These are phyloP conservation scores for Bocquillonia castaneifolia DNA, from an alignment of 441 rosid genomes.

Conservation along the genomic window DNA sequence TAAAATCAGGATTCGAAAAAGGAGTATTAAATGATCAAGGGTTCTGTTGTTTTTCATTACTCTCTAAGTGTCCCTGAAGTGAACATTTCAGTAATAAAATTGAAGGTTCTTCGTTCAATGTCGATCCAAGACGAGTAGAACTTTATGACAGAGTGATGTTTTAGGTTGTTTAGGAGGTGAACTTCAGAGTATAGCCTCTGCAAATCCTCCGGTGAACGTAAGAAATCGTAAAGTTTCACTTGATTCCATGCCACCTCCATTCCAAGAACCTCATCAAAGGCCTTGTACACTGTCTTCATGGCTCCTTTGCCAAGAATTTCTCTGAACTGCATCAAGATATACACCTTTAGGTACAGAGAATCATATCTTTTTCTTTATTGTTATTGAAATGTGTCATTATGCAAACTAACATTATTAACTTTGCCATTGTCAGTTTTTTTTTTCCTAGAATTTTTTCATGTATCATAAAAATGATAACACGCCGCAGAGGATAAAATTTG, in stretches of 20 bases:
- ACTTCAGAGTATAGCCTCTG: constrained; percentile 69
- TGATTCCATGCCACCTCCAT: constrained; percentile 87
- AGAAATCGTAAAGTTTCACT: constrained; percentile 46
- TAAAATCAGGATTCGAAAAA: not conserved
- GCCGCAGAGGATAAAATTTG: no score
- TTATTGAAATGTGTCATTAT: no score
- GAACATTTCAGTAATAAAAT: constrained; percentile 75
- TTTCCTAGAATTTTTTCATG: no score
- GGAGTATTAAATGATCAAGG: not conserved
- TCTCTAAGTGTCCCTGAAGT: constrained; percentile 69
- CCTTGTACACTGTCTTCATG: constrained; percentile 78
- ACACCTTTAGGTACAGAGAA: not conserved
- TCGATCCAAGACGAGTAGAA: constrained; percentile 70
- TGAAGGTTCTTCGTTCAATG: constrained; percentile 45
- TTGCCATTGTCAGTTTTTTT: no score
- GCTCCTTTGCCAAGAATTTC: constrained; percentile 82
- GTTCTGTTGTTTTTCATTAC: constrained; percentile 18
- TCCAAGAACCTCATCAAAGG: constrained; percentile 65
- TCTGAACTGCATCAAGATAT: constrained; percentile 42
- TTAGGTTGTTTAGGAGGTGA: constrained; percentile 57
- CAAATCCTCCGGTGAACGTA: constrained; percentile 54
- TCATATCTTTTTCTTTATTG: no score
- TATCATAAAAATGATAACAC: no score
- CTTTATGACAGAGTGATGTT: constrained; percentile 55
- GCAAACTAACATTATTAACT: no score